Base-by-base conservation (phyloP, 208 protist genomes). In the Crithidia thermophila region DNA sequence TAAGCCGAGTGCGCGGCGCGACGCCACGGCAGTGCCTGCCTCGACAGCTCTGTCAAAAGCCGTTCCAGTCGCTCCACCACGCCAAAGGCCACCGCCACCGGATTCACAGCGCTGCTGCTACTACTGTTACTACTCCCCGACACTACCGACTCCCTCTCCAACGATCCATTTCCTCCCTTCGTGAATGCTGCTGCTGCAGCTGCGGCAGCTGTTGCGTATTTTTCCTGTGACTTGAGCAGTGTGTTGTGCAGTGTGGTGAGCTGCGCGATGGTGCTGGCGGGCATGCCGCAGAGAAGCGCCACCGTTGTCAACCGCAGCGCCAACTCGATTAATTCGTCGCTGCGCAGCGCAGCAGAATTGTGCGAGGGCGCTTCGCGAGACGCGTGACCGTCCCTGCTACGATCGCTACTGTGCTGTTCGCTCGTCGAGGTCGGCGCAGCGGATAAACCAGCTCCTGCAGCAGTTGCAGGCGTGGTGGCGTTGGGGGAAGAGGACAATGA, bases 231-330 rank as follows among this genome's bases (percentile, higher is more conserved):
- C 45, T 75, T 81, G 5, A 86, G 31, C 10, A 90, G 63, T 6
- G 68, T 77, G 23, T 64, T 76, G 63, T 94, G 88, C 42, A 94
- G 53, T 8, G 79, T 69, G 2, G 75, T 74, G 33, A 94, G 79
- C 66, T 91, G 88, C 49, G 75, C 67, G 16, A 76, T 52, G 0
- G 70, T 79, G 45, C 71, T 78, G 14, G 69, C 46, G 28, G 77
- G 52, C 73, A 85, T 78, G 34, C 84, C 88, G 51, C 73, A 83
- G 23, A 71, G 64, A 4, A 83, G 21, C 2, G 68, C 53, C 10
- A 67, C 43, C 1, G 72, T 67, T 42, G 72, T 87, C 14, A 90
- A 73, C 7, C 76, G 60, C 69, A 80, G 56, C 25, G 72, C 47
- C 31, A 67, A 49, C 43, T 79, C 67, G 27, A 80, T 66, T 3